phyloP scores from a whole-genome alignment of 129 eudicot species.

The Arctium lappa region DNA sequence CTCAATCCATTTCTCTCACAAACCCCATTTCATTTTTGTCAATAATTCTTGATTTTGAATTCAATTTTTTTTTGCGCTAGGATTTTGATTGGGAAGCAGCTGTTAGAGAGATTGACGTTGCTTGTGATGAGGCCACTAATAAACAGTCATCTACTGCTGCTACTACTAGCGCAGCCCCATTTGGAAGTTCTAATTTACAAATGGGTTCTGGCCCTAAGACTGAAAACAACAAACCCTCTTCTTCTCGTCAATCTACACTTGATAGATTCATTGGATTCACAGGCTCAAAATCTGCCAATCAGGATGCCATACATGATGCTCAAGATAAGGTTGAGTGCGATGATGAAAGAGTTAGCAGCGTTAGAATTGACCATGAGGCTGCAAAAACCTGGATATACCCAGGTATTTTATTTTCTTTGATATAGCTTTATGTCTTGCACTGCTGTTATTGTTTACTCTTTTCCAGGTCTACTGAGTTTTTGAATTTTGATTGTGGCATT shows the following conservation, averaged over 20 bases:
- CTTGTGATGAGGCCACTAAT: conserved; percentile 31
- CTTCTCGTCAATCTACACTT: conserved; percentile 61
- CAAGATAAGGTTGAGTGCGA: background rate
- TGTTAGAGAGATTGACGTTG: conserved; percentile 59
- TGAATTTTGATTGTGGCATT: background rate
- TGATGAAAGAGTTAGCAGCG: conserved; percentile 29
- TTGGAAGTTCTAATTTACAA: background rate
- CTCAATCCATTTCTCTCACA: background rate
- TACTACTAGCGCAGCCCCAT: background rate
- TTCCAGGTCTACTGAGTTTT: background rate
- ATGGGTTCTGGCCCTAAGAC: conserved; percentile 18
- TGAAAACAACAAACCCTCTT: conserved; percentile 14
- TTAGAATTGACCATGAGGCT: conserved; percentile 65
- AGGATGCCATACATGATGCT: conserved; percentile 8
- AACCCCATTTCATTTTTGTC: background rate
- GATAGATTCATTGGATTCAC: conserved; percentile 40
- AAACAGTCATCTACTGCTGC: background rate
- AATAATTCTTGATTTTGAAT: background rate
- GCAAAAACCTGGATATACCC: conserved; percentile 93
- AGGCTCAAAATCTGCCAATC: background rate
- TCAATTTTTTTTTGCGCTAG: conserved; percentile 17
- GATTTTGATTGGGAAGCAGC: conserved; percentile 91
- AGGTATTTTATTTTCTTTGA: conserved; percentile 33
- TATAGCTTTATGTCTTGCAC: background rate
- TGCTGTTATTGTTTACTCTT: background rate